Evolutionary conservation across 129 eudicot genomes (phyloP), one percentile per base, ranked within the genome.

Genomic region (Flaveria ramosissima): DNA sequence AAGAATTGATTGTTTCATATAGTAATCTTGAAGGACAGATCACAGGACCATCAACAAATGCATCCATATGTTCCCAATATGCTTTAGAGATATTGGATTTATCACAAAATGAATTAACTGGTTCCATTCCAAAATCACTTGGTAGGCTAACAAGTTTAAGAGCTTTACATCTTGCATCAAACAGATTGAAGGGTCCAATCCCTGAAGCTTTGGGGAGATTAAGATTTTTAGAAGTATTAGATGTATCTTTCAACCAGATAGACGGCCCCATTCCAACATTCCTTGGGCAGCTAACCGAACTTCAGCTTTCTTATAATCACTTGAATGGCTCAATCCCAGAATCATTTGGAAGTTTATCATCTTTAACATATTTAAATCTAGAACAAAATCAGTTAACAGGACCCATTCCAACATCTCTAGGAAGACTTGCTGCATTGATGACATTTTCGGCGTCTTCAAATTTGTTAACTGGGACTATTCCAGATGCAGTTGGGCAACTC

Each of bases 401-500:
- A 9, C 48, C 41, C 65, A 80, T 61, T 21, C 65, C 70, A 3
- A 12, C 72, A 12, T 51, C 73, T 56, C 14, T 78, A 3, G 71
- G 73, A 48, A 43, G 56, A 5, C 56, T 76, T 13, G 41, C 17
- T 11, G 2, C 70, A 6, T 65, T 76, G 8, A 27, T n/a, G 51
- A 4, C 14, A 17, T 27, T 76, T 27, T 16, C 32, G 10, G 7
- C 48, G 19, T 21, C 73, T 0, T 1, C 11, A 9, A 76, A 64
- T n/a, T 51, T 21, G 30, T 65, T 76, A 46, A n/a, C 16, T 19
- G 80, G 79, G 36, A 47, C 47, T 32, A 23, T 75, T 75, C 72
- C 79, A 20, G 1, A 9, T 6, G 20, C 46, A 13, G n/a, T 75
- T 51, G 81, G 77, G 42, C 51, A 59, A 15, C 77, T 79, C 21